A percentile compares a stretch with the other conserved stretches of the same genome.
Evolutionary conservation across 2,329 filamentous ascomycete species (phyloP).

Genomic region (Fusarium tjaetaba): DNA sequence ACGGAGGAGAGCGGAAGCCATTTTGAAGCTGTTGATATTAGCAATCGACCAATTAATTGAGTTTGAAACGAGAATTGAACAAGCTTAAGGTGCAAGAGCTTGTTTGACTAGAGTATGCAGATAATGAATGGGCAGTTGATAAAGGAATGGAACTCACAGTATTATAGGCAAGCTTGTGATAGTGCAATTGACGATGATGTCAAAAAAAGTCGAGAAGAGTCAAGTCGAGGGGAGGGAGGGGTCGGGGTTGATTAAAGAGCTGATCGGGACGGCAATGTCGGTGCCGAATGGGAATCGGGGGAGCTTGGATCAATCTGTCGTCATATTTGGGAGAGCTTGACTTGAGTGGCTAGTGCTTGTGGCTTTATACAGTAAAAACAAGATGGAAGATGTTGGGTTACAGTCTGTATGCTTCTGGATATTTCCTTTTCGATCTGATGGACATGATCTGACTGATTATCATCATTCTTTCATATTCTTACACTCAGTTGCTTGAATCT

Average conservation of each 20-base stretch:
- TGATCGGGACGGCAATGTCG: slow-evolving; percentile 34
- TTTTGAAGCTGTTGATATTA: slow-evolving; percentile 3
- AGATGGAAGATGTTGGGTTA: background rate
- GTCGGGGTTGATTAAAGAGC: slow-evolving; percentile 19
- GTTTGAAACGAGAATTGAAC: background rate
- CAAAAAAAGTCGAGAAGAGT: slow-evolving; percentile 30
- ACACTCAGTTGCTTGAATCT: rapidly evolving
- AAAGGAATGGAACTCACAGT: slow-evolving; percentile 1
- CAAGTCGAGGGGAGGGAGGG: slow-evolving; percentile 24
- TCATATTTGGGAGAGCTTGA: background rate
- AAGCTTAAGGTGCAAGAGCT: background rate
- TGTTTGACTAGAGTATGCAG: no score
- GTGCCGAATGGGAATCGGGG: slow-evolving; percentile 42
- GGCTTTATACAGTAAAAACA: background rate
- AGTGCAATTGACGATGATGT: slow-evolving; percentile 44
- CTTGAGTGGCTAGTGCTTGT: slow-evolving; percentile 10
- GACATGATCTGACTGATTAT: background rate
- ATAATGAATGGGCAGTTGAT: no score
- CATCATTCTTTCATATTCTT: rapidly evolving
- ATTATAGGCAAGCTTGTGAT: background rate
- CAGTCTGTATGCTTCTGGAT: background rate
- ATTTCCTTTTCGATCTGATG: background rate
- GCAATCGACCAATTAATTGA: background rate
- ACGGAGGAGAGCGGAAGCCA: slow-evolving; percentile 82
- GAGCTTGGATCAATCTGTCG: slow-evolving; percentile 1